A percentile compares a stretch with the other conserved stretches of the same genome.
phyloP scores from a whole-genome alignment of 2,329 filamentous ascomycete genomes.

The Pseudogymnoascus sp. region DNA sequence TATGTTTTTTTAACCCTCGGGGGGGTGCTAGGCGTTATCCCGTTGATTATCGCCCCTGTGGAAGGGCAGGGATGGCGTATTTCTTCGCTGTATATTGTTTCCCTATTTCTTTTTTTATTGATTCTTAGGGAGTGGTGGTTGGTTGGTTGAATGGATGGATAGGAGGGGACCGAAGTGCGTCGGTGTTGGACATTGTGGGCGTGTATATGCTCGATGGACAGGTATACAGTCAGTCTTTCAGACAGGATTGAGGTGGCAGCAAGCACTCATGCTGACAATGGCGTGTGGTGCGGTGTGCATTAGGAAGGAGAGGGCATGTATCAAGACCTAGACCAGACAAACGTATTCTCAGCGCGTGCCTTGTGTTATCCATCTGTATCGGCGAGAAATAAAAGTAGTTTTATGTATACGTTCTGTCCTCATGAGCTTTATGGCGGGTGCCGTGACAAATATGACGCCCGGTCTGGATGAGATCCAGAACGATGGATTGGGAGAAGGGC shows the following conservation, averaged over 20 bases:
- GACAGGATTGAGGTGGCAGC: background rate
- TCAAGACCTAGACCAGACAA: background rate
- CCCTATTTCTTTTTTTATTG: background rate
- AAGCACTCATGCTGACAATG: background rate
- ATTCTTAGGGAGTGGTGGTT: too few relatives aligned
- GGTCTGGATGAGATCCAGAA: background rate
- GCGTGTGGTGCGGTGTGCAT: background rate
- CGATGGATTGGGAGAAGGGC: background rate
- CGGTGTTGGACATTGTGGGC: background rate
- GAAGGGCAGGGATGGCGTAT: background rate
- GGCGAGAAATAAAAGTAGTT: background rate
- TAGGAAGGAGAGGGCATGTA: background rate
- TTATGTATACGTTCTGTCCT: background rate
- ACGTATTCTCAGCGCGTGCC: background rate
- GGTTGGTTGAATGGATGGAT: background rate
- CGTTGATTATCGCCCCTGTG: background rate
- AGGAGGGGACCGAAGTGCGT: background rate
- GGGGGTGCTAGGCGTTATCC: conserved; percentile 7
- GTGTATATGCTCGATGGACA: background rate
- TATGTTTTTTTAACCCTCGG: background rate
- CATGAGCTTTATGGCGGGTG: background rate
- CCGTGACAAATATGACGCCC: background rate
- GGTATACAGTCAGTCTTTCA: background rate
- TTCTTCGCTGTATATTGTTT: background rate
- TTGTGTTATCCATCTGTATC: background rate